phyloP scores from a whole-genome alignment of 1,284 basidiomycete species.

The Porodaedalea pini region DNA sequence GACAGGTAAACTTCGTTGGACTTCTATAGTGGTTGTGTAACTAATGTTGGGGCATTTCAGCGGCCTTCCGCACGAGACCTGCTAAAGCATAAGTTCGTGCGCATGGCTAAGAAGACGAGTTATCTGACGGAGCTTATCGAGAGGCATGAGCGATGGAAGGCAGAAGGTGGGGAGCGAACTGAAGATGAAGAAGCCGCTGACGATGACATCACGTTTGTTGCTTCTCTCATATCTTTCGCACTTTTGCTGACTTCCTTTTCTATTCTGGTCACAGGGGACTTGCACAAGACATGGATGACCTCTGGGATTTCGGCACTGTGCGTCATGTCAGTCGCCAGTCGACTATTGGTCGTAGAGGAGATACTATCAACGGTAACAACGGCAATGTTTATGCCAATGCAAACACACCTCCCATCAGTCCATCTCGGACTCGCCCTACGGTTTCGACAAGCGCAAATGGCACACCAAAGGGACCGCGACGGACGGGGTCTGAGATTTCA shows the following conservation, averaged over 20 bases:
- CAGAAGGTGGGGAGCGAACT: conserved; percentile 77
- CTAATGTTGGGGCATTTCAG: conserved; percentile 36
- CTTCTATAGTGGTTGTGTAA: conserved; percentile 10
- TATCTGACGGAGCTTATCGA: conserved; percentile 96
- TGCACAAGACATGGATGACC: conserved; percentile 70
- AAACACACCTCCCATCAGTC: not conserved
- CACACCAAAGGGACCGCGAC: conserved; percentile 26
- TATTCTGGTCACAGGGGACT: conserved; percentile 38
- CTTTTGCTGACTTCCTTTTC: conserved; percentile 19
- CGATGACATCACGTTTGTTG: not conserved
- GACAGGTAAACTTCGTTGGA: conserved; percentile 46
- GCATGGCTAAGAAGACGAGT: conserved; percentile 89
- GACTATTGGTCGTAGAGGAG: conserved; percentile 56
- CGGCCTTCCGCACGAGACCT: conserved; percentile 93
- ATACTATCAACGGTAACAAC: conserved; percentile 23
- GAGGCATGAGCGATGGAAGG: conserved; percentile 88
- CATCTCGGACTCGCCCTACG: conserved; percentile 16
- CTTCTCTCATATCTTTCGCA: not conserved
- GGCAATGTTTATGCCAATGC: conserved; percentile 15
- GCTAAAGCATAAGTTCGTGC: conserved; percentile 94
- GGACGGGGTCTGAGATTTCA: conserved; percentile 53
- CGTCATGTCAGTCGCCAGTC: conserved; percentile 55
- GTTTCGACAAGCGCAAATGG: conserved; percentile 21
- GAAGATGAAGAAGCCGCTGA: conserved; percentile 51
- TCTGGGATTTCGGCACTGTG: conserved; percentile 95